Evolutionary conservation across 495 filamentous ascomycete species (phyloP), one percentile per base, ranked within the genome.

Genomic region (Aspergillus indologenus): DNA sequence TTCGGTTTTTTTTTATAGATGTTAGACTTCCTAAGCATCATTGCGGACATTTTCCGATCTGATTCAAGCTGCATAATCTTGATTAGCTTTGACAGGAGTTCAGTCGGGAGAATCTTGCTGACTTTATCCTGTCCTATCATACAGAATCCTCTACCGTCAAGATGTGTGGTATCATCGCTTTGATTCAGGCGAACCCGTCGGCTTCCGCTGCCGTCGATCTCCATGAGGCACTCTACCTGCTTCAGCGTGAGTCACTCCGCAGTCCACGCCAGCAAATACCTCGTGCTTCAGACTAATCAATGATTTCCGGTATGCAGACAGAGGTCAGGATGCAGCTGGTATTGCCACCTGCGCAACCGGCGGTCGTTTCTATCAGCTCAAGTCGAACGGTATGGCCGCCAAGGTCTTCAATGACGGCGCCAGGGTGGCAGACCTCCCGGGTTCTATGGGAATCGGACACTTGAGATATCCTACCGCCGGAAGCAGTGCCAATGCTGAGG

Each of bases 271-370:
- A 40, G 12, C 34, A 14, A 15, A 7, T 11, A 8, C 5, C 34
- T 8, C 34, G 34, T 40, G 5, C 34, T 40, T 11, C 5, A 7
- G 6, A 11, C 34, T 40, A 40, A 40, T 40, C 5, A 7, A 40
- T 40, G 26, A 4, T 14, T 15, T 40, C 12, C 26, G 9, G 7
- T 40, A 40, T 40, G 12, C 58, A 78, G 75, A 81, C 66, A 72
- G 92, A 65, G 90, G 92, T 54, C 91, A 96, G 70, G 92, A 96
- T 87, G 93, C 92, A 22, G 92, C 89, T 51, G 93, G 93, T 52
- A 92, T 96, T 46, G 75, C 79, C 29, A 92, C 87, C 21, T 96
- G 90, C 66, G 87, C 83, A 5, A 71, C 81, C 0, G 89, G 90
- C 15, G 91, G 93, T 60, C 83, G 89, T 14, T 88, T 96, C 57